These are phyloP conservation scores for Musa schizocarpa DNA, from an alignment of 176 grass and related monocot genomes.

Conservation along the genomic window DNA sequence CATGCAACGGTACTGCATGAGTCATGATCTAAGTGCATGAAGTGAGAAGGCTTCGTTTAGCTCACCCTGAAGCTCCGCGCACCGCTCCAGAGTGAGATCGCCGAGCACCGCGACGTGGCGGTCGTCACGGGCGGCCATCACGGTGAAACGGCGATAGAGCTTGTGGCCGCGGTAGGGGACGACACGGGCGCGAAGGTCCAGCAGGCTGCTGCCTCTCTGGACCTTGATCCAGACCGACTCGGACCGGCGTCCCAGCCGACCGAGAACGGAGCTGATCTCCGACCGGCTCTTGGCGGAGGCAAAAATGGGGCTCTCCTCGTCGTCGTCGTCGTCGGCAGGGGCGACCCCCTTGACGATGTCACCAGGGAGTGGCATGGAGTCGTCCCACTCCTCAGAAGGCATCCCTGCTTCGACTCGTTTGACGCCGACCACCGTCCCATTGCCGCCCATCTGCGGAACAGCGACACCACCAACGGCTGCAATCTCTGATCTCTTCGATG, in stretches of 20 bases:
- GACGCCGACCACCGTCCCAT: neutral
- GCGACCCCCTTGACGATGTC: slow-evolving; percentile 15
- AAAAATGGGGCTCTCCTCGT: neutral
- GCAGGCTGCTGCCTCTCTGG: neutral
- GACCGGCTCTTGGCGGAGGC: neutral
- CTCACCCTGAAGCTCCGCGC: slow-evolving; percentile 12
- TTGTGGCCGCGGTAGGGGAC: neutral
- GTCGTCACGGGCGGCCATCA: slow-evolving; percentile 4
- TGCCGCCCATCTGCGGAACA: neutral
- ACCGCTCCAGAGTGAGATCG: neutral
- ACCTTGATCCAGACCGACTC: slow-evolving; percentile 9
- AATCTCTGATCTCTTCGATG: no score
- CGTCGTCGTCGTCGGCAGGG: neutral
- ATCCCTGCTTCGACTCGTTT: neutral
- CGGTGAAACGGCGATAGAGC: slow-evolving; percentile 7
- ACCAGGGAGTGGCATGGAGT: slow-evolving; percentile 10
- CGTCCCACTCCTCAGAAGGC: slow-evolving; percentile 14
- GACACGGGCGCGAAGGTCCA: slow-evolving; percentile 10
- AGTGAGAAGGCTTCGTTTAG: neutral
- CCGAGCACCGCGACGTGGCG: slow-evolving; percentile 12
- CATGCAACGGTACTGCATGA: no score
- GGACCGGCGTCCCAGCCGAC: neutral
- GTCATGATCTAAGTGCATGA: no score
- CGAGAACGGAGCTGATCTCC: neutral
- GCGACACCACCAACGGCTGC: neutral